Base-by-base conservation (phyloP, 2,329 filamentous ascomycete genomes). In the Arthrocladium fulminans region DNA sequence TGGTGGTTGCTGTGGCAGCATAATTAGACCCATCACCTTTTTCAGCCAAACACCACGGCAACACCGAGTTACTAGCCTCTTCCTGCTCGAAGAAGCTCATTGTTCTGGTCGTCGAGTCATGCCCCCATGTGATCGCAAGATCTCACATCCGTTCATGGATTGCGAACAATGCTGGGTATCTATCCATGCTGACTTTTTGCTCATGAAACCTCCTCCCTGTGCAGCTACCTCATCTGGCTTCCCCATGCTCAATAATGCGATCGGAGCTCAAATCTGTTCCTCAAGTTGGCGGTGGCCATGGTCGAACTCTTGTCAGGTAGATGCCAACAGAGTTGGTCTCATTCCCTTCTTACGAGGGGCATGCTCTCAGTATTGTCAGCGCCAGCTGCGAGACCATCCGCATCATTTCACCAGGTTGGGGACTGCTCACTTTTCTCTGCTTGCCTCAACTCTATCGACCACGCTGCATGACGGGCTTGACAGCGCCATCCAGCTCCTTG, bases 401-500 rank as follows among this genome's bases (percentile, higher is more conserved):
- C 23, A 30, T 15, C 17, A 20, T 41, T 13, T 7, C 38, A 4
- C 6, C 17, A 20, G 38, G 17, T 22, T 41, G n/a, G 7, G 7
- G 5, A 6, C 24, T 41, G 7, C 22, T 20, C 13, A n/a, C n/a
- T n/a, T n/a, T 44, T n/a, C 32, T 35, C 23, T 25, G 30, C 30
- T 30, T 37, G 30, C 20, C 30, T 15, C 44, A 34, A 38, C 22
- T 4, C 42, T 48, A 45, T 32, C 45, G 22, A 34, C 45, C 46
- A 10, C 55, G 53, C 53, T 60, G 55, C 64, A 77, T 66, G 20
- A 75, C 69, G 45, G 72, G 71, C 53, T 70, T 71, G 19, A 81
- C 75, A 48, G 61, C 67, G 0, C 79, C 79, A 30, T 77, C 69
- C 25, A 83, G 60, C 50, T 80, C 68, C 47, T 76, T 71, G 42